Base-by-base conservation (phyloP, 1,284 basidiomycete species). In the Xerocomus amazonicus region DNA sequence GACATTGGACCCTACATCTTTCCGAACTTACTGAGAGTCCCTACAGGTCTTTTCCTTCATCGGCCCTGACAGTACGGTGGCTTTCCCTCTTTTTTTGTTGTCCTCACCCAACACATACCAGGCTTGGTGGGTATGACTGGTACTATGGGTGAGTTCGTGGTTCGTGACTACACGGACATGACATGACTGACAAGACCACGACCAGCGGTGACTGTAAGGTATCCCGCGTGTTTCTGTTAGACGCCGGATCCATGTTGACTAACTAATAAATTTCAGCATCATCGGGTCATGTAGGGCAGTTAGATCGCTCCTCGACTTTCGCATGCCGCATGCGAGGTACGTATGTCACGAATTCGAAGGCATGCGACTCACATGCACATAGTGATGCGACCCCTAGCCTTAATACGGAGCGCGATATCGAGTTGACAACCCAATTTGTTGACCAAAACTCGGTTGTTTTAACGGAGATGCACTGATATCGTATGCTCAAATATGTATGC, bases 251-350 rank as follows among this genome's bases (percentile, higher is more conserved):
- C 8, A 4, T 17, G 16, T 39, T 45, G 26, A 35, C 17, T n/a
- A n/a, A n/a, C n/a, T n/a, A n/a, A 35, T 27, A 16, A 16, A 36
- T 29, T 33, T 19, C 28, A 60, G 57, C n/a, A 47, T 37, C 2
- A 52, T 60, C 6, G 52, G 10, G n/a, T 58, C 56, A 2, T 48
- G 37, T 23, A 51, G 47, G 39, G 58, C 45, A 2, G 56, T 58
- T 14, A 58, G 47, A 23, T 60, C 50, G 9, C 56, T 60, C 13
- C 49, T 58, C 10, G 26, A 3, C 1, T 5, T 50, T 16, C 33
- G 9, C n/a, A 10, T 6, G 1, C 5, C 43, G 0, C 16, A 12
- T 3, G 0, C 34, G 28, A 50, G 54, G 56, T 59, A 39, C 2
- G 47, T 34, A 39, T 6, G 17, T 14, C 17, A 23, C 5, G 9